Conservation (phyloP, 2,329 filamentous ascomycete genomes). For the Colletotrichum sp. region DNA sequence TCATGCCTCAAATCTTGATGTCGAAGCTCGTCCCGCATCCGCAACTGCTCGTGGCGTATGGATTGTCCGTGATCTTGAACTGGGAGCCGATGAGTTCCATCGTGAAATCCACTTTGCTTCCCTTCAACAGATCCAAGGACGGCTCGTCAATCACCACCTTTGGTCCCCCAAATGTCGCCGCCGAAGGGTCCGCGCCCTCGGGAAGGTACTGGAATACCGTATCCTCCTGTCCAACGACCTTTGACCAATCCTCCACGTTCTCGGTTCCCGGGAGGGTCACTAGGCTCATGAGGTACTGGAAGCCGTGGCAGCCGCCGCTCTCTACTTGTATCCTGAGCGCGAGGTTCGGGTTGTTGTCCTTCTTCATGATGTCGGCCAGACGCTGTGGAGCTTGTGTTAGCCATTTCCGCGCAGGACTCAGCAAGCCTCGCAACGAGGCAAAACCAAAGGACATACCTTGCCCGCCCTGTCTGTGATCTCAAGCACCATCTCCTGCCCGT, state of each 20-base stretch:
- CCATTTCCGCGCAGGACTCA: neutral
- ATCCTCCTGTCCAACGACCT: constrained; percentile 72
- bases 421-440: neutral
- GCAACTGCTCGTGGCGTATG: constrained; percentile 89
- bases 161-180: constrained; percentile 47
- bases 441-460: constrained; percentile 59
- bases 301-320: constrained; percentile 94
- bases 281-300: constrained; percentile 95
- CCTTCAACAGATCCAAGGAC: constrained; percentile 86
- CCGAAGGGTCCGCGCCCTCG: constrained; percentile 42
- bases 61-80: constrained; percentile 97
- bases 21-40: constrained; percentile 98
- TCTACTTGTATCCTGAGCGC: constrained; percentile 93
- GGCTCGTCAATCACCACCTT: constrained; percentile 89
- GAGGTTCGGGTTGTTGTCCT: constrained; percentile 76
- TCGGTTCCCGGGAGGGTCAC: constrained; percentile 60
- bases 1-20: constrained; percentile 67
- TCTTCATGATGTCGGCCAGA: constrained; percentile 76
- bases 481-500: constrained; percentile 83
- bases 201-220: constrained; percentile 79
- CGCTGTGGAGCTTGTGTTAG: constrained; percentile 53
- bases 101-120: constrained; percentile 95
- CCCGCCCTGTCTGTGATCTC: constrained; percentile 85
- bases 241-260: constrained; percentile 35
- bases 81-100: constrained; percentile 89